These are phyloP conservation scores for Botrytis paeoniae DNA, from an alignment of 2,329 filamentous ascomycete species.

Conservation along the genomic window DNA sequence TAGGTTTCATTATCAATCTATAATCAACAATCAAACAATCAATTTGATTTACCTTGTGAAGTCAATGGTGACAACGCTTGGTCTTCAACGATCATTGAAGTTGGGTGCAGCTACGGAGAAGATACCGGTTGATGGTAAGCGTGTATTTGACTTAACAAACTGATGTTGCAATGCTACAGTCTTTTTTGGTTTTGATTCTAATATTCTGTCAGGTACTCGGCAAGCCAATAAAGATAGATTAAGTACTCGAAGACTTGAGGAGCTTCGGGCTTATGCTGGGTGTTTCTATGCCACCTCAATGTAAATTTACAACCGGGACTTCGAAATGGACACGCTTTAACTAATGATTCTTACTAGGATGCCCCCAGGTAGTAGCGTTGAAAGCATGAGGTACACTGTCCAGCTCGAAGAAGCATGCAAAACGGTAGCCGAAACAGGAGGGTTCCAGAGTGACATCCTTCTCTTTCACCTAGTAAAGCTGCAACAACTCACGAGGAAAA, in stretches of 20 bases:
- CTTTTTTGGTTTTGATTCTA: not conserved
- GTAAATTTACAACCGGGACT: not conserved
- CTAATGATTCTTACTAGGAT: not conserved
- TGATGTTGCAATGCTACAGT: not conserved
- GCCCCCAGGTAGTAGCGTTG: not conserved
- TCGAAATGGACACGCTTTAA: not conserved
- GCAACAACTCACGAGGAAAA: constrained; percentile 25
- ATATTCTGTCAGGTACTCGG: constrained; percentile 21
- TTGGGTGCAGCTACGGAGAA: not conserved
- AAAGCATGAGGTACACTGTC: not conserved
- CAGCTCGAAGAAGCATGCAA: constrained; percentile 14
- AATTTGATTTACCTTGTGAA: constrained; percentile 24
- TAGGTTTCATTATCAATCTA: constrained; percentile 26
- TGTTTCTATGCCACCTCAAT: constrained; percentile 21
- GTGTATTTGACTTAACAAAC: not conserved
- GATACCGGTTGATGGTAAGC: not conserved
- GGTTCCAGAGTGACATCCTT: constrained; percentile 31
- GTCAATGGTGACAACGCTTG: not conserved
- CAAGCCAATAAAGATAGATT: constrained; percentile 22
- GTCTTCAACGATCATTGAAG: not conserved
- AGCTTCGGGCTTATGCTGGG: constrained; percentile 28
- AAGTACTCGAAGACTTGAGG: constrained; percentile 20
- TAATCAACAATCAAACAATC: constrained; percentile 28
- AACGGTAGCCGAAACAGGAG: constrained; percentile 20
- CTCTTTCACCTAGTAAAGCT: constrained; percentile 29